phyloP scores from a whole-genome alignment of 768 basidiomycete genomes.

The Tricholoma bakamatsutake region DNA sequence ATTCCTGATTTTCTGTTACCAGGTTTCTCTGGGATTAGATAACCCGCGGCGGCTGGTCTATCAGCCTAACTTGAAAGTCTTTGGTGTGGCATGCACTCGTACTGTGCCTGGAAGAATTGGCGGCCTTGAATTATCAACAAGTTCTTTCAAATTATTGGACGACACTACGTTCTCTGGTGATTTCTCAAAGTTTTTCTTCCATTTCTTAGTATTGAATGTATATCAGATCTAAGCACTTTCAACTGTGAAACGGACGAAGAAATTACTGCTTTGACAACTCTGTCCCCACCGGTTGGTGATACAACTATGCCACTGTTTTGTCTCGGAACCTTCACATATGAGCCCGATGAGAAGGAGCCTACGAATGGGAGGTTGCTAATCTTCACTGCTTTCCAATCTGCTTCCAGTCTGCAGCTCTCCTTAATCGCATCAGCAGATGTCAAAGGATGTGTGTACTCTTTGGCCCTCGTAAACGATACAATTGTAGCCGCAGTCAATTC shows the following conservation, averaged over 20 bases:
- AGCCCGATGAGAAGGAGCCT: conserved; percentile 41
- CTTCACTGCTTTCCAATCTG: conserved; percentile 33
- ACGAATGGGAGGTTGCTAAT: conserved; percentile 57
- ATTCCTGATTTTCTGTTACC: conserved; percentile 4
- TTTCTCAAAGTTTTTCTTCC: conserved; percentile 13
- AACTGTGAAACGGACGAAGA: conserved; percentile 52
- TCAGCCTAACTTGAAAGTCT: conserved; percentile 44
- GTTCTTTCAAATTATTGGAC: conserved; percentile 63
- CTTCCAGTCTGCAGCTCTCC: conserved; percentile 25
- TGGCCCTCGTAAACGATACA: conserved; percentile 42
- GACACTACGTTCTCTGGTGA: conserved; percentile 58
- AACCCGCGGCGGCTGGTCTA: conserved; percentile 67
- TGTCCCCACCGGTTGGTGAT: conserved; percentile 25
- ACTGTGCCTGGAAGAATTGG: conserved; percentile 49
- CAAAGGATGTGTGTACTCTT: conserved; percentile 64
- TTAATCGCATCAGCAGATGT: conserved; percentile 41
- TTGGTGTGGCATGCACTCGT: conserved; percentile 63
- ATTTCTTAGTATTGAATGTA: neutral
- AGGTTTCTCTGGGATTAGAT: conserved; percentile 71
- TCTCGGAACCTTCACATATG: conserved; percentile 40
- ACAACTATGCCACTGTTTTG: conserved; percentile 38
- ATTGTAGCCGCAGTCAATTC: conserved; percentile 73
- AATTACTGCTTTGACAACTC: conserved; percentile 45
- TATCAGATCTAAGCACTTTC: conserved; percentile 41
- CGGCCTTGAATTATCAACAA: conserved; percentile 37